Evolutionary conservation across 768 basidiomycete genomes (phyloP).

Genomic region (Macrolepiota albuminosa): DNA sequence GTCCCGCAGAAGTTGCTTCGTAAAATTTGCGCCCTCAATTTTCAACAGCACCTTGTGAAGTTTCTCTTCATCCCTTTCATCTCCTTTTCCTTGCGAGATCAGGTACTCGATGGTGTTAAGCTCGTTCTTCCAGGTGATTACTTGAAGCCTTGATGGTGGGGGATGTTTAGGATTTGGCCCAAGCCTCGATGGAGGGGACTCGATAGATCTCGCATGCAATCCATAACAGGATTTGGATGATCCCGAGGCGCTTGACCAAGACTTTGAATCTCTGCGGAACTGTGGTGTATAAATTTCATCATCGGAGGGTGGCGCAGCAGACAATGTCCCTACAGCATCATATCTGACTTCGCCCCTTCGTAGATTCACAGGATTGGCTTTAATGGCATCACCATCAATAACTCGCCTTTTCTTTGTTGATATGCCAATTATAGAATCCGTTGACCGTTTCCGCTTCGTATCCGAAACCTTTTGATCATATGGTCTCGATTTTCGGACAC

Average conservation of each 20-base stretch:
- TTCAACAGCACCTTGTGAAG: slow-evolving; percentile 13
- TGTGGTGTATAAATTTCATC: background rate
- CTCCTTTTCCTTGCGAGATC: slow-evolving; percentile 15
- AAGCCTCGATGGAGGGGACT: background rate
- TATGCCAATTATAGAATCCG: background rate
- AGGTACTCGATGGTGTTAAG: slow-evolving; percentile 14
- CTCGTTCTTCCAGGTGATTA: slow-evolving; percentile 17
- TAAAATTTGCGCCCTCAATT: slow-evolving; percentile 14
- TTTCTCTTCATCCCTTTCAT: slow-evolving; percentile 13
- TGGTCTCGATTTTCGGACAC: background rate
- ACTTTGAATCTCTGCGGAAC: background rate
- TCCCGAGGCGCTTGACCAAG: background rate
- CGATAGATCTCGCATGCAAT: background rate
- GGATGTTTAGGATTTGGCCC: background rate
- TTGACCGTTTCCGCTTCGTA: background rate
- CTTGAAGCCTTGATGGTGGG: background rate
- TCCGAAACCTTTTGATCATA: background rate
- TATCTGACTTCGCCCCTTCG: background rate
- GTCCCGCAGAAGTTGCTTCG: slow-evolving; percentile 11
- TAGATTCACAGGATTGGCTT: background rate
- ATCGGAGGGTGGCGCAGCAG: background rate
- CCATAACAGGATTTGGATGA: background rate
- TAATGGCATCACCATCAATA: background rate
- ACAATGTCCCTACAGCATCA: background rate
- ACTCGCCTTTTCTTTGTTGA: background rate